Evolutionary conservation across 225 moss, liverwort and hornwort genomes (phyloP).

Genomic region (Sphagnum contortum): DNA sequence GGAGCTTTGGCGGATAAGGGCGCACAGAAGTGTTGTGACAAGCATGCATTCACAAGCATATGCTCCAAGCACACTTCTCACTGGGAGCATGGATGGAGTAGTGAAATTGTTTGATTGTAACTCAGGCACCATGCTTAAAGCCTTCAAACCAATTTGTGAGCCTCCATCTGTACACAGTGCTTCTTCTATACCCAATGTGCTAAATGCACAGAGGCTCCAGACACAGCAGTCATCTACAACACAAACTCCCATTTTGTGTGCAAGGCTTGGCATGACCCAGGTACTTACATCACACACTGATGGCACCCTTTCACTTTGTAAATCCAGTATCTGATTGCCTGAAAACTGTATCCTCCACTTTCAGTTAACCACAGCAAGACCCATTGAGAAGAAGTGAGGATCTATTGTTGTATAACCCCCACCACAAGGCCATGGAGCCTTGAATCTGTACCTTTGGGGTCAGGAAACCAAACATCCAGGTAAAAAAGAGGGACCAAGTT

Average conservation of each 20-base stretch:
- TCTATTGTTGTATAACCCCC: too few relatives aligned
- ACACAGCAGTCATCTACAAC: not conserved
- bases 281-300: conserved; percentile 45
- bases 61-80: conserved; percentile 29
- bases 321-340: conserved; percentile 10
- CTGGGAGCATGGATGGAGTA: conserved; percentile 42
- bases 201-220: conserved; percentile 1
- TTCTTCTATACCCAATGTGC: conserved; percentile 6
- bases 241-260: conserved; percentile 33
- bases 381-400: too few relatives aligned
- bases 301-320: conserved; percentile 36
- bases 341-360: too few relatives aligned
- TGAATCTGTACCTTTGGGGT: too few relatives aligned
- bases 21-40: conserved; percentile 27
- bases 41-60: conserved; percentile 46
- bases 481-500: too few relatives aligned
- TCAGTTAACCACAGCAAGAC: too few relatives aligned
- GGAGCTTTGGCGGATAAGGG: conserved; percentile 32
- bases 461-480: too few relatives aligned
- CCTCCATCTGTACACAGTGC: conserved; percentile 1
- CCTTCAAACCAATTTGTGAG: conserved; percentile 15
- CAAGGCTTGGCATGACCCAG: conserved; percentile 34
- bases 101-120: conserved; percentile 35
- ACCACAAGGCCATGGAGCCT: too few relatives aligned
- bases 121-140: conserved; percentile 19